phyloP scores from a whole-genome alignment of 2,329 filamentous ascomycete species.

The Lachnellula hyalina region DNA sequence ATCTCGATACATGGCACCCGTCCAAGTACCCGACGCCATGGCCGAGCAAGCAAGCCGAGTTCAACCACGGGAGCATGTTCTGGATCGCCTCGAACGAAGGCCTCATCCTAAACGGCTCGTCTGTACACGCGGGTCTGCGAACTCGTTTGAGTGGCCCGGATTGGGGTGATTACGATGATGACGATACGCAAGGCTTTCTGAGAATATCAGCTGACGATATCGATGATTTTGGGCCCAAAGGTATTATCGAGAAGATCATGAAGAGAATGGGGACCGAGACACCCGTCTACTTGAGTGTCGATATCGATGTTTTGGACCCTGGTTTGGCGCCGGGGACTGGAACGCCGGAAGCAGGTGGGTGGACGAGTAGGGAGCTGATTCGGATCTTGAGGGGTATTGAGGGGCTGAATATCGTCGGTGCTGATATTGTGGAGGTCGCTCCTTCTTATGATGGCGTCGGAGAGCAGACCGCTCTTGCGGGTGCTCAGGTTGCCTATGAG shows the following conservation, averaged over 20 bases:
- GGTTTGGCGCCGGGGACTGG: conserved; percentile 69
- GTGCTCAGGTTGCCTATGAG: conserved; percentile 79
- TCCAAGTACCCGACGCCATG: conserved; percentile 74
- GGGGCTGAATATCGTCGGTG: conserved; percentile 77
- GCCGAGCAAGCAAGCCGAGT: conserved; percentile 63
- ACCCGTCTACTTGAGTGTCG: conserved; percentile 76
- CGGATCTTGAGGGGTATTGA: conserved; percentile 78
- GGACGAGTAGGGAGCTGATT: conserved; percentile 85
- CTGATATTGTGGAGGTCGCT: conserved; percentile 84
- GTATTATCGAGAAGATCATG: conserved; percentile 67
- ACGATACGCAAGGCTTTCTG: conserved; percentile 70
- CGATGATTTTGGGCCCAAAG: conserved; percentile 70
- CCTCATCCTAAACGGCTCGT: conserved; percentile 66
- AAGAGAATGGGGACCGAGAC: conserved; percentile 64
- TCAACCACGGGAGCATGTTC: conserved; percentile 90
- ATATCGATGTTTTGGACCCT: conserved; percentile 78
- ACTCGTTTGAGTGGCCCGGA: conserved; percentile 66
- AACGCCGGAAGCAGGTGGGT: conserved; percentile 85
- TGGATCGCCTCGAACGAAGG: conserved; percentile 81
- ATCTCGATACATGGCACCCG: conserved; percentile 32
- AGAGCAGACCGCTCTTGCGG: conserved; percentile 78
- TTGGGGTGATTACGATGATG: conserved; percentile 64
- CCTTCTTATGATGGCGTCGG: conserved; percentile 77
- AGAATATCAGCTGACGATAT: conserved; percentile 82
- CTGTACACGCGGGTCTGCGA: conserved; percentile 77